These are phyloP conservation scores for Shiraia bambusicola DNA, from an alignment of 2,329 filamentous ascomycete genomes.

Conservation along the genomic window DNA sequence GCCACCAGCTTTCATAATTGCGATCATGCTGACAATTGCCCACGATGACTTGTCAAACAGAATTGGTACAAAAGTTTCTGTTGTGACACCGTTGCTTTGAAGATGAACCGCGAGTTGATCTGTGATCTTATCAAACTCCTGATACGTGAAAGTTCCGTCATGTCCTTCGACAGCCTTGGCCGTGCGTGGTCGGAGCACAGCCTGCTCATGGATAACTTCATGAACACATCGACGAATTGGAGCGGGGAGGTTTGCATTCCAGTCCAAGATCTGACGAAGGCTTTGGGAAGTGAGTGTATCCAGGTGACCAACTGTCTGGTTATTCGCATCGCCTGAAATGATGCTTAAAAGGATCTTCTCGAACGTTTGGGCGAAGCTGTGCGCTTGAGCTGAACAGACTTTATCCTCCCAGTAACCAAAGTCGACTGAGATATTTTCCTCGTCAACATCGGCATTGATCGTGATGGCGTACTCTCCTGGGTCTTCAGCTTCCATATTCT, in stretches of 20 bases:
- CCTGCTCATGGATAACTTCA: conserved; percentile 34
- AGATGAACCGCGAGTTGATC: conserved; percentile 30
- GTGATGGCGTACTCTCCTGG: conserved; percentile 40
- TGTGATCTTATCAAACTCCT: conserved; percentile 36
- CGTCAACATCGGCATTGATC: conserved; percentile 37
- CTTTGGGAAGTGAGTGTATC: conserved; percentile 26
- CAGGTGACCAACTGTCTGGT: conserved; percentile 26
- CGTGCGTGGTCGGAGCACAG: conserved; percentile 27
- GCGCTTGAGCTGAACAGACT: conserved; percentile 27
- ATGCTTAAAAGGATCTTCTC: conserved; percentile 29
- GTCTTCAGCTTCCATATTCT: conserved; percentile 40
- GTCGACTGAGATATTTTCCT: conserved; percentile 30
- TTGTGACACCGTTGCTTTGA: conserved; percentile 25
- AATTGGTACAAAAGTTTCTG: conserved; percentile 39
- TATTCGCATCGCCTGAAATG: conserved; percentile 12
- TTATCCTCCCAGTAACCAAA: conserved; percentile 38
- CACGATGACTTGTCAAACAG: conserved; percentile 41
- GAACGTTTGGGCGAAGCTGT: conserved; percentile 35
- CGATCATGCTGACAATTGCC: conserved; percentile 38
- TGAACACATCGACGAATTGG: conserved; percentile 33
- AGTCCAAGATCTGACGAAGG: conserved; percentile 27
- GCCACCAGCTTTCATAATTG: conserved; percentile 43
- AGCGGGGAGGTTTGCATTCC: conserved; percentile 31
- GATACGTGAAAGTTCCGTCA: conserved; percentile 36
- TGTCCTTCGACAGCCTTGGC: conserved; percentile 35